Conservation (phyloP, 305 asterid genomes). For the Andrographis paniculata region DNA sequence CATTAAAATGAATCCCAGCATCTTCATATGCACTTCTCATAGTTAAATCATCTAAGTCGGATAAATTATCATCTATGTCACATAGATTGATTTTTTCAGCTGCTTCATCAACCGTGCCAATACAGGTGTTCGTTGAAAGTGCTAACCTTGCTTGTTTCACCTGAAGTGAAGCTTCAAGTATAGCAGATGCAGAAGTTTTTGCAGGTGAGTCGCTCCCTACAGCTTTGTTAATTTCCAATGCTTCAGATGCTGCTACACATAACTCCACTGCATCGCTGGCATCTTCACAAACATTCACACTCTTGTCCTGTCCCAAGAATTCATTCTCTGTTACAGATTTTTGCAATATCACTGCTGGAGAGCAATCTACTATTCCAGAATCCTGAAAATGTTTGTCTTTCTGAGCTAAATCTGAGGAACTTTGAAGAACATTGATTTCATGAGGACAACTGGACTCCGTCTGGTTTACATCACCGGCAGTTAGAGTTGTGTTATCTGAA, state of each 20-base stretch:
- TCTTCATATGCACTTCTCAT: constrained; percentile 67
- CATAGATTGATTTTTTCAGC: constrained; percentile 38
- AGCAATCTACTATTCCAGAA: constrained; percentile 19
- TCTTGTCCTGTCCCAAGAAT: constrained; percentile 27
- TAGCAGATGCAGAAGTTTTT: constrained; percentile 45
- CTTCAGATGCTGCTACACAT: constrained; percentile 83
- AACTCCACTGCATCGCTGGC: constrained; percentile 48
- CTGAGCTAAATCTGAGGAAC: constrained; percentile 21
- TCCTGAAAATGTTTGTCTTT: constrained; percentile 19
- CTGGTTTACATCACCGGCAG: constrained; percentile 24
- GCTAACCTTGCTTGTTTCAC: constrained; percentile 67
- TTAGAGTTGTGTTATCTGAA: constrained; percentile 28
- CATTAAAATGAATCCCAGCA: constrained; percentile 36
- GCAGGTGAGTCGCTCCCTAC: constrained; percentile 29
- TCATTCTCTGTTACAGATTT: constrained; percentile 23
- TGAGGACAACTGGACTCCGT: constrained; percentile 21
- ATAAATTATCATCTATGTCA: constrained; percentile 38
- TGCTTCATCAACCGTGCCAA: constrained; percentile 19
- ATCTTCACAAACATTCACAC: constrained; percentile 27
- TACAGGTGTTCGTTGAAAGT: constrained; percentile 27
- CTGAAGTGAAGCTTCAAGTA: constrained; percentile 76
- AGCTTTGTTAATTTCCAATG: constrained; percentile 62
- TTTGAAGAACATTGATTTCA: constrained; percentile 25
- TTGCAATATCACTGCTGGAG: constrained; percentile 22
- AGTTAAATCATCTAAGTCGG: constrained; percentile 53